Evolutionary conservation across 2,329 filamentous ascomycete genomes (phyloP).

Genomic region (Colletotrichum navitas): DNA sequence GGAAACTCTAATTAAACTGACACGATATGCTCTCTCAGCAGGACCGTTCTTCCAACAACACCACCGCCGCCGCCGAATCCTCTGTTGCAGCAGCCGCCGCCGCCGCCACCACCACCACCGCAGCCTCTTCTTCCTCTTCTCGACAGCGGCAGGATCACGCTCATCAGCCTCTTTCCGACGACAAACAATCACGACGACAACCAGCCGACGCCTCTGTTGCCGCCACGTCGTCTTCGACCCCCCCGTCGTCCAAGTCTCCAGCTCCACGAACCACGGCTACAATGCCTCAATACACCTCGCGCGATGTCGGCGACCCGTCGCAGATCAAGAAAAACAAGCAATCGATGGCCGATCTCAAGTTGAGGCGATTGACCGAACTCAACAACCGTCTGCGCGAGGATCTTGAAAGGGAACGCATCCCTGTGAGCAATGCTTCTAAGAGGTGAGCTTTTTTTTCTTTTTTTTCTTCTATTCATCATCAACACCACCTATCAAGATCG

Average conservation of each 20-base stretch:
- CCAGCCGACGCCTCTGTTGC: slow-evolving; percentile 16
- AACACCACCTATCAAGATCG: background rate
- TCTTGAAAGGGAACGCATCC: slow-evolving; percentile 93
- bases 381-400: slow-evolving; percentile 97
- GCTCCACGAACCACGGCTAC: slow-evolving; percentile 49
- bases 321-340: slow-evolving; percentile 94
- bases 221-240: slow-evolving; percentile 39
- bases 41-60: slow-evolving; percentile 37
- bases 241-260: slow-evolving; percentile 40
- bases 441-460: slow-evolving; percentile 68
- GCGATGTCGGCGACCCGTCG: slow-evolving; percentile 75
- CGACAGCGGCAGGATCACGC: slow-evolving; percentile 38
- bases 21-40: slow-evolving; percentile 42
- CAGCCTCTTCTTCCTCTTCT: slow-evolving; percentile 34
- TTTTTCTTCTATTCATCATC: background rate
- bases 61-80: slow-evolving; percentile 25
- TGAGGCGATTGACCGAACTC: slow-evolving; percentile 94
- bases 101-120: slow-evolving; percentile 16
- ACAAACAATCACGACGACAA: slow-evolving; percentile 31
- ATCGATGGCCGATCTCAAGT: slow-evolving; percentile 98
- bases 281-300: slow-evolving; percentile 76
- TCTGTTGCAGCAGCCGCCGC: slow-evolving; percentile 24
- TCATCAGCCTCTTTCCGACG: slow-evolving; percentile 25
- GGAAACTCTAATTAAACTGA: slow-evolving; percentile 44
- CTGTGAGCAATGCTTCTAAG: slow-evolving; percentile 92